Conservation (phyloP, 2,329 filamentous ascomycete genomes). For the Juglanconis sp. region DNA sequence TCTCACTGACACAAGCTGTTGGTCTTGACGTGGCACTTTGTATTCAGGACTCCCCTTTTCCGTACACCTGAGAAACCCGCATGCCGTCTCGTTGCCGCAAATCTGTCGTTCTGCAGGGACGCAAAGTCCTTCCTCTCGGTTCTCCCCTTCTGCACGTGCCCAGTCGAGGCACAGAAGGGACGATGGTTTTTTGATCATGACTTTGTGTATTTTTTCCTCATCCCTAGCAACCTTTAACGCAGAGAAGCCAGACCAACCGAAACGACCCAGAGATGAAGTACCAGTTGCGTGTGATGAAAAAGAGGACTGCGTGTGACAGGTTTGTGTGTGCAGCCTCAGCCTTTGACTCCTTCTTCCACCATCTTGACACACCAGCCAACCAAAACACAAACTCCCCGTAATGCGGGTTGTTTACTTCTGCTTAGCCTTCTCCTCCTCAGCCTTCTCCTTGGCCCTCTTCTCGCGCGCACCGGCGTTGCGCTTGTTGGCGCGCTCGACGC, state of each 20-base stretch:
- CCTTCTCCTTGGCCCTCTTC: constrained; percentile 89
- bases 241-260: constrained; percentile 22
- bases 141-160: background rate
- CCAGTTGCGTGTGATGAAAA: constrained; percentile 14
- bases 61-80: background rate
- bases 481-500: constrained; percentile 78
- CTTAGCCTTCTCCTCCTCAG: constrained; percentile 79
- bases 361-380: constrained; percentile 4
- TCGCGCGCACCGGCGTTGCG: constrained; percentile 80
- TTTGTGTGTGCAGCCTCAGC: constrained; percentile 2
- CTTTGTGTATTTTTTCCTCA: constrained; percentile 14
- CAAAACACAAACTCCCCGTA: background rate
- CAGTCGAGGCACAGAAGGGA: background rate
- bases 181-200: constrained; percentile 16
- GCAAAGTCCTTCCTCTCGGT: background rate
- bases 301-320: background rate
- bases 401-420: constrained; percentile 58
- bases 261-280: constrained; percentile 21
- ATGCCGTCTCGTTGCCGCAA: constrained; percentile 4
- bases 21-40: constrained; percentile 5
- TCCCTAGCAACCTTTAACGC: constrained; percentile 20
- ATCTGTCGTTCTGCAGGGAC: constrained; percentile 1
- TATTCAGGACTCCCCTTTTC: constrained; percentile 3
- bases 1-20: background rate
- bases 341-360: constrained; percentile 1